phyloP scores from a whole-genome alignment of 2,329 filamentous ascomycete species.

The Diaporthe batatas region DNA sequence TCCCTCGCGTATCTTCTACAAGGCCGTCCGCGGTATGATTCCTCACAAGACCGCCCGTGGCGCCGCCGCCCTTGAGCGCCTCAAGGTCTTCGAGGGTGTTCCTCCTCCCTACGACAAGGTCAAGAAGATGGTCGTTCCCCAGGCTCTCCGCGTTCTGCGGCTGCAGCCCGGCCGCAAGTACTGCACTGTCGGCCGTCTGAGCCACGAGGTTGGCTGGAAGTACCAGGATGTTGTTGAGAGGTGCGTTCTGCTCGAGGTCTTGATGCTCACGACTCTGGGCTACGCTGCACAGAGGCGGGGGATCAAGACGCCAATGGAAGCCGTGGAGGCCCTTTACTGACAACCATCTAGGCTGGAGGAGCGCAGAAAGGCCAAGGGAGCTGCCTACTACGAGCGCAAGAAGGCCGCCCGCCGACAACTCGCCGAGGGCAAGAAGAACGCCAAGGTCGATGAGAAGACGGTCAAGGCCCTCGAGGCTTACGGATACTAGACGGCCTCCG shows the following conservation, averaged over 20 bases:
- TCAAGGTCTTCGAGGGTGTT: constrained; percentile 99
- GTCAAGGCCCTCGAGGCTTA: constrained; percentile 88
- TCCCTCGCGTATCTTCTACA: constrained; percentile 99
- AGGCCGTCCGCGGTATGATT: constrained; percentile 99
- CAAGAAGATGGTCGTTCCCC: constrained; percentile 99
- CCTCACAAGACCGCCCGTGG: constrained; percentile 99
- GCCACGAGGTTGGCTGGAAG: constrained; percentile 99
- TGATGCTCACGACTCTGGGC: not conserved
- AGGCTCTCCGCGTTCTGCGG: constrained; percentile 95
- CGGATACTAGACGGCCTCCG: constrained; percentile 79
- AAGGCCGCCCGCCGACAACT: constrained; percentile 94
- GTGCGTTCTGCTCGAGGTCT: constrained; percentile 69
- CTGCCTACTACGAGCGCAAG: constrained; percentile 99
- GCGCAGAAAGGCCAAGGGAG: constrained; percentile 99
- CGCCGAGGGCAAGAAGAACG: constrained; percentile 92
- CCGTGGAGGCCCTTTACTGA: constrained; percentile 31
- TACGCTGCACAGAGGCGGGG: not conserved
- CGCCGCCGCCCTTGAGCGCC: constrained; percentile 94
- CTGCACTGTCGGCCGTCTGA: constrained; percentile 98
- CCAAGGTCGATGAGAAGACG: constrained; percentile 87
- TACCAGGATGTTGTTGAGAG: constrained; percentile 99
- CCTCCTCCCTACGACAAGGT: constrained; percentile 99
- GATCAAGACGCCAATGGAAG: constrained; percentile 43
- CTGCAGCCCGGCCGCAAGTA: constrained; percentile 99
- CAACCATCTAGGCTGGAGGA: constrained; percentile 86